Evolutionary conservation across 352 stramenopile species (phyloP).

Genomic region (Phytopythium oedochilum): DNA sequence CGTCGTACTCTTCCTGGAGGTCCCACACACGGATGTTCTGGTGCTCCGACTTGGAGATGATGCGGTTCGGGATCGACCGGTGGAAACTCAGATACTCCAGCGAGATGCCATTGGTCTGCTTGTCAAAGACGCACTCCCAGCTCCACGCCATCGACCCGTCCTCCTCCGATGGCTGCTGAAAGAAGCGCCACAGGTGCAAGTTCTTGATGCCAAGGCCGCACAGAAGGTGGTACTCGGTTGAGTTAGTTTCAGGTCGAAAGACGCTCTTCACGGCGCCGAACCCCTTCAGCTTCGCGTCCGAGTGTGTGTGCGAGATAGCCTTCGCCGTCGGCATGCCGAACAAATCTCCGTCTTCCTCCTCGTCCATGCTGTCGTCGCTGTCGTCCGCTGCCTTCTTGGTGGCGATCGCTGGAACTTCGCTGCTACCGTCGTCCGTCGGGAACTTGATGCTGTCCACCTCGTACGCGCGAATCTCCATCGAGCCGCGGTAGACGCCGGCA

Average conservation of each 20-base stretch:
- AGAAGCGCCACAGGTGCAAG: constrained; percentile 84
- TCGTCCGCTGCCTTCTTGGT: constrained; percentile 1
- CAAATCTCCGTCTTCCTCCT: constrained; percentile 19
- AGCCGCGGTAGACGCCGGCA: constrained; percentile 77
- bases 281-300: constrained; percentile 80
- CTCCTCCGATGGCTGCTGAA: constrained; percentile 23
- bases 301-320: constrained; percentile 62
- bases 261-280: constrained; percentile 77
- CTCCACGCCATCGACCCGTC: constrained; percentile 29
- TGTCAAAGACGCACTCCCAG: constrained; percentile 86
- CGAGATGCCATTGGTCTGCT: constrained; percentile 83
- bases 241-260: constrained; percentile 27
- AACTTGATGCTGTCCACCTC: constrained; percentile 79
- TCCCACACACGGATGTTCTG: constrained; percentile 84
- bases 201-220: constrained; percentile 87
- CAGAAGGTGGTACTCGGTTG: constrained; percentile 71
- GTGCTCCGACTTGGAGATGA: constrained; percentile 85
- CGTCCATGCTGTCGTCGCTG: constrained; percentile 23
- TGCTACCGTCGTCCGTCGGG: constrained; percentile 18
- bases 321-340: constrained; percentile 47
- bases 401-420: constrained; percentile 1
- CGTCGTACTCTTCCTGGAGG: constrained; percentile 52
- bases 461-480: constrained; percentile 82
- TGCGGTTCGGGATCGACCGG: constrained; percentile 36
- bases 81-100: constrained; percentile 79